A percentile compares a stretch with the other conserved stretches of the same genome.
Evolutionary conservation across 495 filamentous ascomycete species (phyloP).

Genomic region (Penicillium cosmopolitanum): DNA sequence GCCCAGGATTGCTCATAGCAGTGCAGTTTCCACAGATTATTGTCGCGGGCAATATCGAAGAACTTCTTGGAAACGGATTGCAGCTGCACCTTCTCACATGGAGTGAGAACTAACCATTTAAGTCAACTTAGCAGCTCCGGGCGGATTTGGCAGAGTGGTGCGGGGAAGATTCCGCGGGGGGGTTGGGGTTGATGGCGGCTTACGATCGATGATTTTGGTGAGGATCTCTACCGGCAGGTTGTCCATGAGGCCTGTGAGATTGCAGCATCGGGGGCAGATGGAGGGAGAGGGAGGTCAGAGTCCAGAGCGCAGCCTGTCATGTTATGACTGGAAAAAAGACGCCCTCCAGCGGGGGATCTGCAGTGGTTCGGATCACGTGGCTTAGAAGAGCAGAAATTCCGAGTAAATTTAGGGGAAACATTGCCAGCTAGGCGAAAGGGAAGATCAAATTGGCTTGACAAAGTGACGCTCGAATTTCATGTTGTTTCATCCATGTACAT

Average conservation of each 20-base stretch:
- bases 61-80: slow-evolving; percentile 73
- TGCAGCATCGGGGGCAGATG: slow-evolving; percentile 41
- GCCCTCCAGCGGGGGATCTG: slow-evolving; percentile 28
- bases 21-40: slow-evolving; percentile 72
- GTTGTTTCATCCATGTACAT: not conserved
- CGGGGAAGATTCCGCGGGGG: slow-evolving; percentile 29
- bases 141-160: slow-evolving; percentile 22
- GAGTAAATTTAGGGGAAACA: not conserved
- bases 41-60: slow-evolving; percentile 71
- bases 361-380: slow-evolving; percentile 31
- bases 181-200: slow-evolving; percentile 33
- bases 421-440: not conserved
- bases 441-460: not conserved
- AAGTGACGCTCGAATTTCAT: not conserved
- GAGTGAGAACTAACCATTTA: slow-evolving; percentile 62
- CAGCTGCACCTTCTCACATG: slow-evolving; percentile 67
- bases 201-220: slow-evolving; percentile 74
- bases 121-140: slow-evolving; percentile 22
- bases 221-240: slow-evolving; percentile 77
- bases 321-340: slow-evolving; percentile 17
- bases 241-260: slow-evolving; percentile 50
- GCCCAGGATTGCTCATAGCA: slow-evolving; percentile 71
- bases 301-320: slow-evolving; percentile 18
- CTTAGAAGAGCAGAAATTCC: slow-evolving; percentile 1
- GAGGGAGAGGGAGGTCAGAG: slow-evolving; percentile 9